Percentiles rank a stretch among this genome's conserved stretches.
phyloP scores from a whole-genome alignment of 1,284 basidiomycete species.

The Tetrapyrgos nigripes region DNA sequence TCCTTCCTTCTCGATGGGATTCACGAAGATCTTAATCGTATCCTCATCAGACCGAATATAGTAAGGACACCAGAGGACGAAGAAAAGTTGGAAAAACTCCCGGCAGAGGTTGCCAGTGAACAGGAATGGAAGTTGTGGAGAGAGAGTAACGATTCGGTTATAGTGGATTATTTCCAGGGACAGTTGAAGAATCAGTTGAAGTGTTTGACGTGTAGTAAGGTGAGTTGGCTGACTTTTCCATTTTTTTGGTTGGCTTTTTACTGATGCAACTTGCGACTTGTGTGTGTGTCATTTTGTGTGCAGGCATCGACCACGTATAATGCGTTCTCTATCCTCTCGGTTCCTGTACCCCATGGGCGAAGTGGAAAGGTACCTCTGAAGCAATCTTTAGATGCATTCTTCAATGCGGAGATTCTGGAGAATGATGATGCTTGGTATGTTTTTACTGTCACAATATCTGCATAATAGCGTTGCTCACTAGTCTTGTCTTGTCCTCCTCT shows the following conservation, averaged over 20 bases:
- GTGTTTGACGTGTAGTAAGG: slow-evolving; percentile 91
- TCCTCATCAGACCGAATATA: slow-evolving; percentile 78
- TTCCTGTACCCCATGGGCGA: slow-evolving; percentile 83
- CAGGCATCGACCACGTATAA: slow-evolving; percentile 99
- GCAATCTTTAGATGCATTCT: slow-evolving; percentile 90
- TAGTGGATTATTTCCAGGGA: slow-evolving; percentile 98
- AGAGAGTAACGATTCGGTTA: slow-evolving; percentile 90
- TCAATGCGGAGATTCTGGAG: slow-evolving; percentile 90
- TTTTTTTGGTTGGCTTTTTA: slow-evolving; percentile 7
- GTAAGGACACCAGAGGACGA: slow-evolving; percentile 87
- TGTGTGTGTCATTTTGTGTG: slow-evolving; percentile 13
- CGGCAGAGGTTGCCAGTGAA: slow-evolving; percentile 90
- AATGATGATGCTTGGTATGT: slow-evolving; percentile 93
- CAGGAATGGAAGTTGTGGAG: slow-evolving; percentile 94
- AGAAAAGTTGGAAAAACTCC: slow-evolving; percentile 85
- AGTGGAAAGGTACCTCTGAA: slow-evolving; percentile 76
- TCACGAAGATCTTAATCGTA: slow-evolving; percentile 95
- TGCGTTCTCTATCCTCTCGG: slow-evolving; percentile 93
- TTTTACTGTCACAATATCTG: background rate
- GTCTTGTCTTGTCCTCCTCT: background rate
- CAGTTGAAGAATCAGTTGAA: slow-evolving; percentile 93
- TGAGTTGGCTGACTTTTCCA: slow-evolving; percentile 43
- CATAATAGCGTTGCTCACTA: background rate
- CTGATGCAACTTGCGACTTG: slow-evolving; percentile 1
- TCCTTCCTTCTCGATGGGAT: slow-evolving; percentile 94